Base-by-base conservation (phyloP, 352 stramenopile species). In the Peronospora farinosa region DNA sequence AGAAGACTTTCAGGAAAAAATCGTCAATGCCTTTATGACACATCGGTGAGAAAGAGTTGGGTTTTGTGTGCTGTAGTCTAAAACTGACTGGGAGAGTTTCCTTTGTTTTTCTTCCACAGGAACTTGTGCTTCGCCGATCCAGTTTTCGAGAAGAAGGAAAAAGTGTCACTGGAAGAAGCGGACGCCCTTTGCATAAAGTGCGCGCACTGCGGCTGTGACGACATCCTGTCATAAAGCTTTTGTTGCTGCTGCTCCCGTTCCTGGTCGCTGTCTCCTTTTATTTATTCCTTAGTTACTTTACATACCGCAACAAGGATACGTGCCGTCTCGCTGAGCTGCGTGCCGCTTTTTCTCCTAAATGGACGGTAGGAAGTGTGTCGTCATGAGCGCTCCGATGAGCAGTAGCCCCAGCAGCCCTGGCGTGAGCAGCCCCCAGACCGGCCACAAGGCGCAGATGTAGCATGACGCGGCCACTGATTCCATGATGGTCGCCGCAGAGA, bases 361-460 rank as follows among this genome's bases (percentile, higher is more conserved):
- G 6, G 78, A 74, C 1, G 93, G 93, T 44, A 97, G 65, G 60
- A 98, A 98, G 69, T 98, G 91, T 5, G 92, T 73, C 1, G 74
- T 84, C 78, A 97, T 97, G 42, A 98, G 74, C n/a, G 74, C 63
- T 7, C 87, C 93, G 41, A 97, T 84, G 46, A 86, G 83, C 51
- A 97, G 76, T 8, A 95, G 72, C n/a, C 74, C 78, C 19, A 97
- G 65, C 30, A 97, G 67, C 0, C 94, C 74, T 1, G 91, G 93
- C 21, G 90, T 90, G 33, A 97, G 72, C 47, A 97, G 77, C 33
- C 93, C 91, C 80, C 81, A 97, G 16, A 97, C 64, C 3, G 88
- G 86, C 88, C 87, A 97, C 39, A 92, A 83, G 13, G 84, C 84
- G 47, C 85, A 81, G 32, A 96, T 66, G 47, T 96, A 95, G 67